Base-by-base conservation (phyloP, 768 basidiomycete genomes). In the Sutorius australiensis region DNA sequence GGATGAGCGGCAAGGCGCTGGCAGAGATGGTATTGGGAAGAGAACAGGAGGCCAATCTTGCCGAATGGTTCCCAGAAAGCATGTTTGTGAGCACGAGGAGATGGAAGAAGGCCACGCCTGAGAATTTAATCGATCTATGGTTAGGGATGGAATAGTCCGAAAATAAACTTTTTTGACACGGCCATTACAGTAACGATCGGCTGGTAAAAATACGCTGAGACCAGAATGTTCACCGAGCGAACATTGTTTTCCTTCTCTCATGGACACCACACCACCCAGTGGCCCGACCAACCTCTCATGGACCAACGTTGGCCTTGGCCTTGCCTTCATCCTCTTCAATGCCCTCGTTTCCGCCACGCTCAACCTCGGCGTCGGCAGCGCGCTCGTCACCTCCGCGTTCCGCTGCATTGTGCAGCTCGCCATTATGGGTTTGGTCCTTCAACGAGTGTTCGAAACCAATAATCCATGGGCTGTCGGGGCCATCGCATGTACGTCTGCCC, bases 361-460 rank as follows among this genome's bases (percentile, higher is more conserved):
- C 54, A 75, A 82, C 5, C 80, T 95, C 17, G 87, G 83, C 3
- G 75, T 93, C 40, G 88, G 85, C 1, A 67, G 75, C 0, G 83
- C 84, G 6, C 78, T 95, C 21, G 61, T 89, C 19, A 79, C 83
- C 8, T 82, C 90, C 0, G 84, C 89, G 0, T 51, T 84, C 39
- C 74, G 92, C 67, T 95, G 92, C 65, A 73, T 89, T 17, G 70
- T 87, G 9, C 92, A 95, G 71, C 80, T 95, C 19, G 80, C 82
- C 14, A 68, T 91, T 13, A 86, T 94, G 54, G 87, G 84, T 0
- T 70, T 82, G 21, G 62, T 92, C 8, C 67, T 93, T 19, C 81
- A 87, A 55, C 77, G 76, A 30, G 86, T 94, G 4, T 93, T 94
- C 62, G 82, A 84, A 55, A 80, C 86, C 3, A 75, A 89, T 37